Evolutionary conservation across 345 rosid species (phyloP).

Genomic region (Gossypium stocksii): DNA sequence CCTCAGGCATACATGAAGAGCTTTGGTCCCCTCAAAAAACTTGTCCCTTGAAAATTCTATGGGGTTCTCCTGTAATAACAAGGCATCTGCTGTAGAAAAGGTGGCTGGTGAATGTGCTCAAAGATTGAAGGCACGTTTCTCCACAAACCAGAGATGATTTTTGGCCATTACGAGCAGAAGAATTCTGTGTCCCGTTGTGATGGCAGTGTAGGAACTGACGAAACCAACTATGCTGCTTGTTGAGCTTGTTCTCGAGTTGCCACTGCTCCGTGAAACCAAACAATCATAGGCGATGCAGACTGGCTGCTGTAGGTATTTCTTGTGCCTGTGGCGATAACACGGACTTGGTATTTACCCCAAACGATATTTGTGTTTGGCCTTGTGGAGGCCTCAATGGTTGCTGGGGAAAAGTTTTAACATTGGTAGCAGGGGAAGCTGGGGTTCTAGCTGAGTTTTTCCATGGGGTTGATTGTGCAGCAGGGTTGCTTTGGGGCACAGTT

Average conservation of each 20-base stretch:
- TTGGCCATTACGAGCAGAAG: slow-evolving; percentile 31
- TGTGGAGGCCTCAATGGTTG: slow-evolving; percentile 36
- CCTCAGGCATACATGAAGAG: background rate
- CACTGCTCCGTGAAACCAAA: slow-evolving; percentile 28
- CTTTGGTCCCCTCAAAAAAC: background rate
- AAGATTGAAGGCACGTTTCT: slow-evolving; percentile 50
- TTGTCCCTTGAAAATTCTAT: background rate
- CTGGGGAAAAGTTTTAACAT: slow-evolving; percentile 34
- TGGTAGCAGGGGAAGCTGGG: slow-evolving; percentile 19
- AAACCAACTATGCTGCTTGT: slow-evolving; percentile 26
- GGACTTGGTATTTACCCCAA: slow-evolving; percentile 33
- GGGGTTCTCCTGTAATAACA: no score
- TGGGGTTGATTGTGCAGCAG: slow-evolving; percentile 27
- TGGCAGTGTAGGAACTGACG: slow-evolving; percentile 24
- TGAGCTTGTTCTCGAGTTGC: slow-evolving; percentile 27
- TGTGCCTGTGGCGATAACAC: slow-evolving; percentile 26
- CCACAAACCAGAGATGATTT: slow-evolving; percentile 57
- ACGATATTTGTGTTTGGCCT: slow-evolving; percentile 49
- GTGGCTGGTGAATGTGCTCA: slow-evolving; percentile 42
- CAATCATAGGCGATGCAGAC: slow-evolving; percentile 24
- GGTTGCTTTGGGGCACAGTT: slow-evolving; percentile 22
- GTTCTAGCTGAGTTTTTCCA: slow-evolving; percentile 36
- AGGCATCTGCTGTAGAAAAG: slow-evolving; percentile 14
- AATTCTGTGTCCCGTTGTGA: slow-evolving; percentile 32
- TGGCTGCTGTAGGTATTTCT: slow-evolving; percentile 29